A percentile compares a stretch with the other conserved stretches of the same genome.
Evolutionary conservation across 495 filamentous ascomycete genomes (phyloP).

Genomic region (Neurospora intermedia): DNA sequence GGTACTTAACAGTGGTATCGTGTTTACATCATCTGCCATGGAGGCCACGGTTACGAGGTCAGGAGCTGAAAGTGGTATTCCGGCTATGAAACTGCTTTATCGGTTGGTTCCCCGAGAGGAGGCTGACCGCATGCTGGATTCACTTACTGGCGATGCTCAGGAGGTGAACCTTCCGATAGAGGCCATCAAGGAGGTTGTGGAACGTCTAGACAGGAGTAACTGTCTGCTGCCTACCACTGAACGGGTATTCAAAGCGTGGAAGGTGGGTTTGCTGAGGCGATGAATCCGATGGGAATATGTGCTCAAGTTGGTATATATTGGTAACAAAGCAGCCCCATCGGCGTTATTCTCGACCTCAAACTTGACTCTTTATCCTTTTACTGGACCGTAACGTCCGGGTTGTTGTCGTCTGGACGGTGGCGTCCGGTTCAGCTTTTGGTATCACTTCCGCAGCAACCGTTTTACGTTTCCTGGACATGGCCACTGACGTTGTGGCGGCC

Average conservation of each 20-base stretch:
- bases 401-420: slow-evolving; percentile 9
- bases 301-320: neutral
- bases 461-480: slow-evolving; percentile 5
- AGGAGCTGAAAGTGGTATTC: slow-evolving; percentile 11
- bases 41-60: slow-evolving; percentile 11
- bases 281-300: slow-evolving; percentile 9
- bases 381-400: slow-evolving; percentile 10
- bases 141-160: slow-evolving; percentile 46
- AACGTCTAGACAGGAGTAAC: slow-evolving; percentile 39
- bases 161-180: slow-evolving; percentile 50
- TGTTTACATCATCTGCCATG: slow-evolving; percentile 42
- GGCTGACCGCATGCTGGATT: slow-evolving; percentile 44
- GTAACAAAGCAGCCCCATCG: neutral
- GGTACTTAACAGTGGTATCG: slow-evolving; percentile 61
- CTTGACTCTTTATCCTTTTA: slow-evolving; percentile 10
- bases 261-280: slow-evolving; percentile 50
- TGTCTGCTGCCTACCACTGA: slow-evolving; percentile 44
- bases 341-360: neutral
- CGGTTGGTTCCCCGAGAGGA: slow-evolving; percentile 31
- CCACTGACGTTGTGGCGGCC: neutral
- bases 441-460: neutral
- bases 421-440: slow-evolving; percentile 1
- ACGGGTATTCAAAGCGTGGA: slow-evolving; percentile 52
- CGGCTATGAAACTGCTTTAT: slow-evolving; percentile 62
- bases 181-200: slow-evolving; percentile 34